phyloP scores from a whole-genome alignment of 768 basidiomycete genomes.

The Tulasnella sp. region DNA sequence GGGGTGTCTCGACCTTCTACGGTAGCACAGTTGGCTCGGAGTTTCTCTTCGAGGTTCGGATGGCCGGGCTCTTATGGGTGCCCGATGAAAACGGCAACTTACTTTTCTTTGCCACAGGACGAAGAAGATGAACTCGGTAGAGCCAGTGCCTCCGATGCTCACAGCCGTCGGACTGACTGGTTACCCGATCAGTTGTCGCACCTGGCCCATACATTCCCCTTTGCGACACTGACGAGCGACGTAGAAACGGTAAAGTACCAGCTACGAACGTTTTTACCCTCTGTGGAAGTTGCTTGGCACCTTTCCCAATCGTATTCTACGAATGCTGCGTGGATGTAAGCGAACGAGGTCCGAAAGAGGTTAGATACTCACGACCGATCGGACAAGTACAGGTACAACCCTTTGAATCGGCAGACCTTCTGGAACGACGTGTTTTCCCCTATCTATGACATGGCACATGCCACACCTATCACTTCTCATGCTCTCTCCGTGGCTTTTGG shows the following conservation, averaged over 20 bases:
- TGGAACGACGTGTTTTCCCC: constrained; percentile 18
- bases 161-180: background rate
- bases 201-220: constrained; percentile 15
- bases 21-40: constrained; percentile 22
- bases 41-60: constrained; percentile 22
- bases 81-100: background rate
- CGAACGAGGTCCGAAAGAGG: background rate
- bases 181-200: background rate
- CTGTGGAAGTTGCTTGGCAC: background rate
- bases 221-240: constrained; percentile 11
- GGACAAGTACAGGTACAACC: constrained; percentile 17
- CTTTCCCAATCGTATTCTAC: constrained; percentile 19
- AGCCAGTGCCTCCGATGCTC: constrained; percentile 12
- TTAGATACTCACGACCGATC: constrained; percentile 4
- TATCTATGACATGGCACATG: constrained; percentile 15
- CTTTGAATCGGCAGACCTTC: constrained; percentile 17
- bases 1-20: constrained; percentile 22
- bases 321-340: constrained; percentile 23
- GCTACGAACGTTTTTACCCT: background rate
- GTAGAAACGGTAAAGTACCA: constrained; percentile 16
- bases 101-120: background rate
- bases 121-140: constrained; percentile 15
- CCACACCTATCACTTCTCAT: constrained; percentile 34
- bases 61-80: background rate
- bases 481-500: constrained; percentile 52